A percentile compares a stretch with the other conserved stretches of the same genome.
These are phyloP conservation scores for Plantago lanceolata DNA, from an alignment of 305 asterid genomes.

Conservation along the genomic window DNA sequence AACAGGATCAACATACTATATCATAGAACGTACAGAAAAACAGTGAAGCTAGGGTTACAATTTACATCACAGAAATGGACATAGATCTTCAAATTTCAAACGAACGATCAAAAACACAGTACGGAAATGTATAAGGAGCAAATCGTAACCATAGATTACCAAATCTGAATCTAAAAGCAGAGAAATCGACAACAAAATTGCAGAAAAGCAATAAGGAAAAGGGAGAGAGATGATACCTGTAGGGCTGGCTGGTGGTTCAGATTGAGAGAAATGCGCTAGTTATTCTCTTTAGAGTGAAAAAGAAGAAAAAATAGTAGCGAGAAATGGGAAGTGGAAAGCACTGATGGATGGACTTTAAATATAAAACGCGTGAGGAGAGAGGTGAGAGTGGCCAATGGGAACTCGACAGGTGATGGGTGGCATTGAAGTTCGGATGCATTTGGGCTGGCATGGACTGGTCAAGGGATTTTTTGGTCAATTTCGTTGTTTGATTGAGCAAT, in stretches of 20 bases:
- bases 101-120: no score
- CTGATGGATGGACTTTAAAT: slow-evolving; percentile 1
- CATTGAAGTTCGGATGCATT: background rate
- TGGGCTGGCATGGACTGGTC: slow-evolving; percentile 24
- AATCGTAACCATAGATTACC: no score
- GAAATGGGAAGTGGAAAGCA: slow-evolving; percentile 6
- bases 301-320: background rate
- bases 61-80: no score
- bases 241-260: background rate
- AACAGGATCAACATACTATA: no score
- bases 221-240: background rate
- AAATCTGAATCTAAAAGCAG: no score
- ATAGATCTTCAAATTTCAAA: no score
- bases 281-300: background rate
- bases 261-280: background rate
- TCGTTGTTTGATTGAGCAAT: background rate
- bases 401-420: slow-evolving; percentile 8
- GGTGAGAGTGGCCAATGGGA: background rate
- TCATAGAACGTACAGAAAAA: no score
- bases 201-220: background rate
- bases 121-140: no score
- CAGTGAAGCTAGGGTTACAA: no score
- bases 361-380: slow-evolving; percentile 3
- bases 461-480: slow-evolving; percentile 23
- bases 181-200: background rate